Percentiles rank a stretch among this genome's conserved stretches.
phyloP scores from a whole-genome alignment of 345 rosid genomes.

The Rhodamnia rubescens region DNA sequence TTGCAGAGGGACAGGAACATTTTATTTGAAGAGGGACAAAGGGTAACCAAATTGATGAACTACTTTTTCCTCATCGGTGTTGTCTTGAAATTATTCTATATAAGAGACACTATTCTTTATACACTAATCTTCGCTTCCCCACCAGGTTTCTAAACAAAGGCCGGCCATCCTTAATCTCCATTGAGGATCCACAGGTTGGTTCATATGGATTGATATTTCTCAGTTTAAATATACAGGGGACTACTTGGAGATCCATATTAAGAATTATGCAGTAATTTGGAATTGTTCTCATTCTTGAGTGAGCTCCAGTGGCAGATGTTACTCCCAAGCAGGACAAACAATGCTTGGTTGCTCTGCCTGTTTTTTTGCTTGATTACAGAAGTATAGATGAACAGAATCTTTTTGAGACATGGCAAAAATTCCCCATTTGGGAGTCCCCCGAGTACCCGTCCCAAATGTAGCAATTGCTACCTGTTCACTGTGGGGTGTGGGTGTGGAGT shows the following conservation, averaged over 20 bases:
- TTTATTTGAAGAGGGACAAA: slow-evolving; percentile 55
- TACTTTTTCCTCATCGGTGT: neutral
- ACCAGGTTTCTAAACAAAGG: slow-evolving; percentile 48
- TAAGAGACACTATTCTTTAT: neutral
- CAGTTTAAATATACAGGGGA: neutral
- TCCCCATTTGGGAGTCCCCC: neutral
- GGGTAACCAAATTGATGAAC: slow-evolving; percentile 35
- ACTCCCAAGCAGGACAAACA: neutral
- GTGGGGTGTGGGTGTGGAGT: neutral
- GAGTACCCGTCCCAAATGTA: neutral
- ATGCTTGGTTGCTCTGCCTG: neutral
- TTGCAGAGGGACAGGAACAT: slow-evolving; percentile 54
- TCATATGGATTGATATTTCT: neutral
- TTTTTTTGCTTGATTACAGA: neutral
- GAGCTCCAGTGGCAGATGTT: neutral
- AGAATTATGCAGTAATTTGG: neutral
- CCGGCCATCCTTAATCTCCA: slow-evolving; percentile 71
- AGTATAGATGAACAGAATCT: neutral
- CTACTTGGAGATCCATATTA: neutral
- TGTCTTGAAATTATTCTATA: neutral
- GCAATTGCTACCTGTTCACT: neutral
- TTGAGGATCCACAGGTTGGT: slow-evolving; percentile 90
- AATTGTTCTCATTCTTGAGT: neutral
- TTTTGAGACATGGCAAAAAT: neutral
- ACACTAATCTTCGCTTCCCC: neutral